Evolutionary conservation across 768 basidiomycete genomes (phyloP).

Genomic region (Cyclocybe aegerita): DNA sequence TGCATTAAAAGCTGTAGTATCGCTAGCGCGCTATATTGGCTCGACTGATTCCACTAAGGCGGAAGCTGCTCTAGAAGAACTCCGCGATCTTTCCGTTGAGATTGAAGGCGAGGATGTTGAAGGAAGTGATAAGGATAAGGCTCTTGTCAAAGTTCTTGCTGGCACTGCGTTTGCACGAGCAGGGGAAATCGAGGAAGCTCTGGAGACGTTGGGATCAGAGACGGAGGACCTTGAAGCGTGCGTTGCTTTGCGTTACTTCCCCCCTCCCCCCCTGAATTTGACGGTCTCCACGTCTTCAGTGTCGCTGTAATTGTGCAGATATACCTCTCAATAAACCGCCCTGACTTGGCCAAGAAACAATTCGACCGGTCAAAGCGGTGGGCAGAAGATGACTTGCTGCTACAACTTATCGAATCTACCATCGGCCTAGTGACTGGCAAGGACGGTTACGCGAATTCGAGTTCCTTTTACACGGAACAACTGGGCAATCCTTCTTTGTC

Average conservation of each 20-base stretch:
- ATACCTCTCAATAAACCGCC: constrained; percentile 86
- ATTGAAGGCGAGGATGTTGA: constrained; percentile 79
- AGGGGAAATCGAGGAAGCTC: constrained; percentile 87
- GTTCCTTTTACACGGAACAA: constrained; percentile 80
- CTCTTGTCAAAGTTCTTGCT: constrained; percentile 73
- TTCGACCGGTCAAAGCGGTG: constrained; percentile 81
- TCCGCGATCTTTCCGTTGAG: constrained; percentile 85
- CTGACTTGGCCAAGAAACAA: constrained; percentile 84
- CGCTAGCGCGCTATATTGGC: constrained; percentile 70
- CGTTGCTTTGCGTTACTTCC: constrained; percentile 35
- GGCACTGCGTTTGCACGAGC: constrained; percentile 86
- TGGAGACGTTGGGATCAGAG: constrained; percentile 81
- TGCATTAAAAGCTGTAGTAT: constrained; percentile 65
- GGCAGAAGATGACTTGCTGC: constrained; percentile 86
- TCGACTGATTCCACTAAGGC: constrained; percentile 41
- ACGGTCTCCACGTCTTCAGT: constrained; percentile 35
- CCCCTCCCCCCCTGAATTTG: neutral
- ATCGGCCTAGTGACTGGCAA: constrained; percentile 75
- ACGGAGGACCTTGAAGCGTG: constrained; percentile 87
- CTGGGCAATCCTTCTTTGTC: constrained; percentile 77
- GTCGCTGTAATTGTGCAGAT: constrained; percentile 83
- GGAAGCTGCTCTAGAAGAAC: constrained; percentile 70
- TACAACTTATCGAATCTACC: constrained; percentile 87
- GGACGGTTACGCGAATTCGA: constrained; percentile 57
- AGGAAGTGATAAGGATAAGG: constrained; percentile 65